These are phyloP conservation scores for Prunus fruticosa DNA, from an alignment of 306 rosid species.

Conservation along the genomic window DNA sequence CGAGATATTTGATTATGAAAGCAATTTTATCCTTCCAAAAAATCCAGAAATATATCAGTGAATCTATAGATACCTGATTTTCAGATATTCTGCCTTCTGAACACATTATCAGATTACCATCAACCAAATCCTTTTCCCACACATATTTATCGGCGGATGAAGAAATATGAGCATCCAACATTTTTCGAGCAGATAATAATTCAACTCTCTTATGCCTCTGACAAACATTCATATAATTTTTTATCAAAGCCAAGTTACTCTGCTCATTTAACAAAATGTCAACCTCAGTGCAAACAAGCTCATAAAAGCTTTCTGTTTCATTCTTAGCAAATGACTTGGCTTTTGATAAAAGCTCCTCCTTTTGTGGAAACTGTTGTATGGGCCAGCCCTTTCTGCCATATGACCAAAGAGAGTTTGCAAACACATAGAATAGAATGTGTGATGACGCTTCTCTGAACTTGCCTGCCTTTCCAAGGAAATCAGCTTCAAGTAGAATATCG, in stretches of 20 bases:
- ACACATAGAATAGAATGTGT: conserved; percentile 38
- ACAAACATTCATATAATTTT: conserved; percentile 39
- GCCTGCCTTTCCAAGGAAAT: conserved; percentile 57
- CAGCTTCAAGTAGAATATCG: conserved; percentile 34
- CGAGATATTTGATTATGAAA: conserved; percentile 31
- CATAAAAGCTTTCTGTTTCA: conserved; percentile 26
- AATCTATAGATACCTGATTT: conserved; percentile 45
- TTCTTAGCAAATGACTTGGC: conserved; percentile 50
- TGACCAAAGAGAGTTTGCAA: conserved; percentile 69
- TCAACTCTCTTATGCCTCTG: conserved; percentile 45
- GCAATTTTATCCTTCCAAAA: conserved; percentile 56
- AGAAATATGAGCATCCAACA: conserved; percentile 58
- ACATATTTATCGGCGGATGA: conserved; percentile 26
- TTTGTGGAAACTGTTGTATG: conserved; percentile 41
- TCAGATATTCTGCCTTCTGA: conserved; percentile 25
- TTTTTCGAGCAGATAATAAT: conserved; percentile 46
- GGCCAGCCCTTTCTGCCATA: conserved; percentile 74
- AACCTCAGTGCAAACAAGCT: conserved; percentile 41
- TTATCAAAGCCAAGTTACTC: conserved; percentile 4
- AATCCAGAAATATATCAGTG: conserved; percentile 61
- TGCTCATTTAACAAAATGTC: conserved; percentile 40
- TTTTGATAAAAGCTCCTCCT: conserved; percentile 42
- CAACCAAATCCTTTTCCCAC: conserved; percentile 34
- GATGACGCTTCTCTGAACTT: conserved; percentile 45
- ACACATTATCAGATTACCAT: conserved; percentile 22